phyloP scores from a whole-genome alignment of 2,329 filamentous ascomycete species.

The Penicillium aurantiogriseum region DNA sequence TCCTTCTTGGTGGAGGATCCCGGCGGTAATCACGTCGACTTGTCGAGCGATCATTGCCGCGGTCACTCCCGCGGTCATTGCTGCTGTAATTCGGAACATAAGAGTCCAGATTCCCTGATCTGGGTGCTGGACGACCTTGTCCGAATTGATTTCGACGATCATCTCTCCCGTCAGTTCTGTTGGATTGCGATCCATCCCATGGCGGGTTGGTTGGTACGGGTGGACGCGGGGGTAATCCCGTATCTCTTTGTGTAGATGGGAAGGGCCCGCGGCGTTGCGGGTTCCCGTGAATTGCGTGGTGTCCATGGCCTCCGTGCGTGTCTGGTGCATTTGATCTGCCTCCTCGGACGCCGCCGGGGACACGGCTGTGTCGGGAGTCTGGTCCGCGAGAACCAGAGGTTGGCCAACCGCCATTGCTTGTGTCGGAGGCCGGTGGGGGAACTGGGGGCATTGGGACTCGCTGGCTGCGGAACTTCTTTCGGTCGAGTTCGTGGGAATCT shows the following conservation, averaged over 20 bases:
- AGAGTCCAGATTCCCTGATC: constrained; percentile 34
- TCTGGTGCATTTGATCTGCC: constrained; percentile 28
- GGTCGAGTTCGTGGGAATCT: constrained; percentile 94
- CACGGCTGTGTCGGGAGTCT: constrained; percentile 36
- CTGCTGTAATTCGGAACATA: constrained; percentile 38
- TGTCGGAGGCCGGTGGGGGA: constrained; percentile 83
- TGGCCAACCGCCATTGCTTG: constrained; percentile 59
- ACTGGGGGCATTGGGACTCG: constrained; percentile 83
- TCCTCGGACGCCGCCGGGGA: constrained; percentile 36
- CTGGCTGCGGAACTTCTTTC: constrained; percentile 83
- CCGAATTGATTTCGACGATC: constrained; percentile 34
- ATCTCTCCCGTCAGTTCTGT: constrained; percentile 28
- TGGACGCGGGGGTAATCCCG: constrained; percentile 40
- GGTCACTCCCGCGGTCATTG: constrained; percentile 6
- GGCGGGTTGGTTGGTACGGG: constrained; percentile 32
- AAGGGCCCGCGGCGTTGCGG: constrained; percentile 27
- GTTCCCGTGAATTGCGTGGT: constrained; percentile 13
- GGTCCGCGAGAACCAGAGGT: constrained; percentile 33
- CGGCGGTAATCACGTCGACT: constrained; percentile 30
- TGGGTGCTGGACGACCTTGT: constrained; percentile 23
- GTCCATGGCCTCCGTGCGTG: not conserved
- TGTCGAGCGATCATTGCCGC: constrained; percentile 23
- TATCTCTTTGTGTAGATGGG: constrained; percentile 32
- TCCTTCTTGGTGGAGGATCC: constrained; percentile 30
- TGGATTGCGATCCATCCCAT: constrained; percentile 28